These are phyloP conservation scores for Venturiaceae sp. DNA, from an alignment of 2,329 filamentous ascomycete genomes.

Conservation along the genomic window DNA sequence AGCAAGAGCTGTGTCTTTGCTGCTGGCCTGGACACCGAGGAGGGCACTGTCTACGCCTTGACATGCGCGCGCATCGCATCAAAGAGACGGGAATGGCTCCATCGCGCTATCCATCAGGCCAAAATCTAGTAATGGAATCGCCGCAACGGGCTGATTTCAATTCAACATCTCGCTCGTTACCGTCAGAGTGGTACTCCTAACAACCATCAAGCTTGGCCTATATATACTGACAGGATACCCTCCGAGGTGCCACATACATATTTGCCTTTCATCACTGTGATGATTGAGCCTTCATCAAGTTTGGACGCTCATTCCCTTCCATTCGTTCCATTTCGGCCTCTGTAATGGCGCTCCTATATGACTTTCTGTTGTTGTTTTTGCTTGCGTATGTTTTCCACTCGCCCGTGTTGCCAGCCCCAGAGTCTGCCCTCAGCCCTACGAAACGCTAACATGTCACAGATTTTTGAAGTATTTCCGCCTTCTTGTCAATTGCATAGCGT, in stretches of 20 bases:
- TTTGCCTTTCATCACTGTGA: conserved; percentile 4
- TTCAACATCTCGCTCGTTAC: conserved; percentile 6
- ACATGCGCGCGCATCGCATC: conserved; percentile 5
- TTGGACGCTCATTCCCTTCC: conserved; percentile 5
- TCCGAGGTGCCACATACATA: not conserved
- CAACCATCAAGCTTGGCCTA: conserved; percentile 3
- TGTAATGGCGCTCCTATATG: conserved; percentile 3
- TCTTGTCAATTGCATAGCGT: conserved; percentile 66
- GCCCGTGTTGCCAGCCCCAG: not conserved
- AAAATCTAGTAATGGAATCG: conserved; percentile 3
- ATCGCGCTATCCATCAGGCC: conserved; percentile 5
- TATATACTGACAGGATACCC: conserved; percentile 5
- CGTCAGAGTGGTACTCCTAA: not conserved
- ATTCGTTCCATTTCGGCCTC: conserved; percentile 5
- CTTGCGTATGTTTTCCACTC: not conserved
- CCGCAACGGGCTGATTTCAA: conserved; percentile 8
- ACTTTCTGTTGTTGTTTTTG: conserved; percentile 1
- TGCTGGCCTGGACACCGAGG: not conserved
- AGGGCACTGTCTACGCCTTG: no score
- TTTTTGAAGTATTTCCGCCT: conserved; percentile 64
- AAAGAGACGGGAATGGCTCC: not conserved
- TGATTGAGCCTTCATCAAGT: conserved; percentile 6
- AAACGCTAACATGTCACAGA: not conserved
- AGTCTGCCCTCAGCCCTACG: not conserved
- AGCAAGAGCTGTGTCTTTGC: not conserved